Percentiles rank a stretch among this genome's conserved stretches.
phyloP scores from a whole-genome alignment of 2,329 filamentous ascomycete genomes.

The Ilyonectria sp. region DNA sequence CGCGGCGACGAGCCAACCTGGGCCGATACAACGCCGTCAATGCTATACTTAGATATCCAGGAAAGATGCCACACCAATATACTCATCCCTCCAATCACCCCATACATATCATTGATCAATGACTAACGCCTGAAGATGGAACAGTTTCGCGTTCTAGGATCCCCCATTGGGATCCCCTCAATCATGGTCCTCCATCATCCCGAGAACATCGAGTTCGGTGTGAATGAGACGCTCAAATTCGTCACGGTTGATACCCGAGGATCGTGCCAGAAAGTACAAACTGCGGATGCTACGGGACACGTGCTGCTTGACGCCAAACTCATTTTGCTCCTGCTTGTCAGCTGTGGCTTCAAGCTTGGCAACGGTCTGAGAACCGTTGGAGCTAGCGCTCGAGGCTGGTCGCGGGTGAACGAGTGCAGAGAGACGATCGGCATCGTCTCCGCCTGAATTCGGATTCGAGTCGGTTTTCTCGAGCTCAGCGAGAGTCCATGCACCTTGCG shows the following conservation, averaged over 20 bases:
- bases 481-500: conserved; percentile 59
- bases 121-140: conserved; percentile 14
- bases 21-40: conserved; percentile 42
- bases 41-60: conserved; percentile 34
- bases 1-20: conserved; percentile 30
- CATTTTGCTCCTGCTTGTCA: conserved; percentile 72
- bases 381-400: conserved; percentile 71
- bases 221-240: conserved; percentile 83
- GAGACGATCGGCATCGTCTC: conserved; percentile 51
- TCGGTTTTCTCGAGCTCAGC: conserved; percentile 60
- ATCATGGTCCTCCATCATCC: conserved; percentile 75
- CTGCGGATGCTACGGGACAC: conserved; percentile 84
- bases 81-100: conserved; percentile 1
- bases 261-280: conserved; percentile 78
- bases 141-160: not conserved
- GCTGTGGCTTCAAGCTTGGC: conserved; percentile 73
- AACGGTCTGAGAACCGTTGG: conserved; percentile 70
- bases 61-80: conserved; percentile 24
- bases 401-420: conserved; percentile 69
- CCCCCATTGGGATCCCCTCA: conserved; percentile 27
- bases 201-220: conserved; percentile 79
- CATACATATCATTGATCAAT: conserved; percentile 13
- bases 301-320: conserved; percentile 84
- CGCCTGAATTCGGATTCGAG: conserved; percentile 45
- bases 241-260: conserved; percentile 79